Evolutionary conservation across 345 rosid species (phyloP).

Genomic region (Aquilaria sinensis): DNA sequence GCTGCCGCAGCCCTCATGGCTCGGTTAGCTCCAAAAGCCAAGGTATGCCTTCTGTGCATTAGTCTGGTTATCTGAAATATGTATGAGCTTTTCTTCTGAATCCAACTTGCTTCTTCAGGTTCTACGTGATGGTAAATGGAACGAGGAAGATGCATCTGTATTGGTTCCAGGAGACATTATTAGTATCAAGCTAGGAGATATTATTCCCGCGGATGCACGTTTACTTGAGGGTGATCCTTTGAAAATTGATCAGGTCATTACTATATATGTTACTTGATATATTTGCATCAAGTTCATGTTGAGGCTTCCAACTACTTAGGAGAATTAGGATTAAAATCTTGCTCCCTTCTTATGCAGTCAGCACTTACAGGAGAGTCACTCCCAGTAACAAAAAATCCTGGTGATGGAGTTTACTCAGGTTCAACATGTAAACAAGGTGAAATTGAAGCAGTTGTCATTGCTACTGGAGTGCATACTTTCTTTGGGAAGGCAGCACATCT

Average conservation of each 20-base stretch:
- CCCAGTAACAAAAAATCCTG: constrained; percentile 66
- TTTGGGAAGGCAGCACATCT: constrained; percentile 91
- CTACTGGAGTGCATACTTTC: constrained; percentile 86
- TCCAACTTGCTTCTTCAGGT: constrained; percentile 14
- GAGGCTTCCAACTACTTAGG: too few species aligned
- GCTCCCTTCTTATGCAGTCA: constrained; percentile 34
- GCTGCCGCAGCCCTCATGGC: constrained; percentile 96
- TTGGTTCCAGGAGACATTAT: constrained; percentile 51
- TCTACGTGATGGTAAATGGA: constrained; percentile 46
- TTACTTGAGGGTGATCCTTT: constrained; percentile 62
- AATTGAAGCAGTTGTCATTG: constrained; percentile 77
- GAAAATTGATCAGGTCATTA: constrained; percentile 48
- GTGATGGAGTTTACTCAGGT: constrained; percentile 75
- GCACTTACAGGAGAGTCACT: constrained; percentile 87
- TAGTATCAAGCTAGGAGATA: constrained; percentile 50
- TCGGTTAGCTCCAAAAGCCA: constrained; percentile 77
- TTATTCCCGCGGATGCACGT: constrained; percentile 57
- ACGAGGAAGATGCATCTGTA: constrained; percentile 43
- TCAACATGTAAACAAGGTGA: constrained; percentile 89
- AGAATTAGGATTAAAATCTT: too few species aligned
- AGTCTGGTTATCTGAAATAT: too few species aligned
- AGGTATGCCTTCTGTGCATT: constrained; percentile 30
- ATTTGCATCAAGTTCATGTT: too few species aligned
- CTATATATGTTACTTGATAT: too few species aligned
- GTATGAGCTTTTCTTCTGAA: too few species aligned